Conservation (phyloP, 2,329 filamentous ascomycete genomes). For the Lachnellula arida region DNA sequence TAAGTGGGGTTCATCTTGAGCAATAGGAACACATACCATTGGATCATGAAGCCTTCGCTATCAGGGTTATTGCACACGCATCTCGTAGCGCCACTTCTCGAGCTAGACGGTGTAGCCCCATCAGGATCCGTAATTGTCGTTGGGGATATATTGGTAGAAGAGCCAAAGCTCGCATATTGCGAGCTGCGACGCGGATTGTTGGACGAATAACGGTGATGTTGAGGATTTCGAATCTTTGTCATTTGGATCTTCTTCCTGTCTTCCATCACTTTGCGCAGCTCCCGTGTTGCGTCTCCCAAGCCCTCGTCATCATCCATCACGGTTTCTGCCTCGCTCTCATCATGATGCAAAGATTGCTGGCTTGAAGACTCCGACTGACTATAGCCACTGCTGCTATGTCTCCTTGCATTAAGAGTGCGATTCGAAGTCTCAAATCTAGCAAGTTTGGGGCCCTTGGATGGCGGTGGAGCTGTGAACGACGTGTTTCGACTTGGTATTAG, state of each 20-base stretch:
- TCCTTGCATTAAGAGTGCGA: constrained; percentile 12
- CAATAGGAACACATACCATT: constrained; percentile 47
- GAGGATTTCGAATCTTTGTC: constrained; percentile 18
- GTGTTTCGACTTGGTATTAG: constrained; percentile 57
- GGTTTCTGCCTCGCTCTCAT: constrained; percentile 57
- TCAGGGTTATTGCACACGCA: constrained; percentile 50
- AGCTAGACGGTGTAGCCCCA: constrained; percentile 40
- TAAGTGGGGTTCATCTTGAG: constrained; percentile 15
- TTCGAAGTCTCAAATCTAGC: constrained; percentile 22
- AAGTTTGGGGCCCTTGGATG: constrained; percentile 22
- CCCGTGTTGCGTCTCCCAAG: constrained; percentile 54
- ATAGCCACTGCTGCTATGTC: constrained; percentile 25
- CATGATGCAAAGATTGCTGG: constrained; percentile 22
- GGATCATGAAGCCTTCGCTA: constrained; percentile 52
- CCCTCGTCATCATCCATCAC: constrained; percentile 45
- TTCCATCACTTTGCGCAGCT: constrained; percentile 50
- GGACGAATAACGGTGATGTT: constrained; percentile 20
- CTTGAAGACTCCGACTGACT: constrained; percentile 30
- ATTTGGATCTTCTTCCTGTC: constrained; percentile 24
- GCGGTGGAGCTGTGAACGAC: constrained; percentile 42
- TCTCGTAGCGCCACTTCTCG: constrained; percentile 39
- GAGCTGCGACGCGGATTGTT: constrained; percentile 18
- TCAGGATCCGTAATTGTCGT: constrained; percentile 47
- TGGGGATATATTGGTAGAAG: constrained; percentile 43
- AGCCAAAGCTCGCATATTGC: constrained; percentile 21